Evolutionary conservation across 2,329 filamentous ascomycete species (phyloP), one percentile per base, ranked within the genome.

Genomic region (Phyllosticta paracitricarpa): DNA sequence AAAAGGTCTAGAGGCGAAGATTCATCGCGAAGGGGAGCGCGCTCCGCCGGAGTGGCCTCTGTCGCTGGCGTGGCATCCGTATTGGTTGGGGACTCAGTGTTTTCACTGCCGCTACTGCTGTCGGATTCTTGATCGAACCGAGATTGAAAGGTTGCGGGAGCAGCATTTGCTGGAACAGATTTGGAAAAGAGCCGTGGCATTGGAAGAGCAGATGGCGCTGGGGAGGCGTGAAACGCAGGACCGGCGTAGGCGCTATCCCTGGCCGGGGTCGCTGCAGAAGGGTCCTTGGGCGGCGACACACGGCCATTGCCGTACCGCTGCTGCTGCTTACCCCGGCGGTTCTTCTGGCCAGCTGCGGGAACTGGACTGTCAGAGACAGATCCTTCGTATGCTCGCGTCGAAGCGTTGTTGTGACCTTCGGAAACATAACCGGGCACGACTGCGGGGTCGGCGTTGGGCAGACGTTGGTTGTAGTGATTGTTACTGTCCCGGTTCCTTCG

Each of bases 151-250:
- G 71, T 73, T 64, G 72, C 79, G 64, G 75, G 71, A 22, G 74
- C 74, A 14, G 75, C 84, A 3, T 86, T 86, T 62, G 88, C 86
- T 3, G 86, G 86, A 12, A 89, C 81, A 0, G 89, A 86, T 68
- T 88, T 92, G 28, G 88, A 87, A 64, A 89, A 84, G 73, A 97
- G 96, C 69, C 88, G 95, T 10, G 94, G 94, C 62, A 97, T 88
- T 0, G 94, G 94, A 33, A 99, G 80, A 25, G 91, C 86, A 8
- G 91, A 95, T 0, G 94, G 89, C 1, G 92, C 93, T 22, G 94
- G 94, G 8, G 94, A 97, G 51, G 91, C 89, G 74, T 97, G 92
- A 73, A 97, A 99, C 4, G 91, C 95, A 35, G 93, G 89, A 14
- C 93, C 94, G 51, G 94, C 94, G 75, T 96, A 99, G 54, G 88